Percentiles rank a stretch among this genome's conserved stretches.
Conservation (phyloP, 2,329 filamentous ascomycete genomes). For the Monilinia polystroma region DNA sequence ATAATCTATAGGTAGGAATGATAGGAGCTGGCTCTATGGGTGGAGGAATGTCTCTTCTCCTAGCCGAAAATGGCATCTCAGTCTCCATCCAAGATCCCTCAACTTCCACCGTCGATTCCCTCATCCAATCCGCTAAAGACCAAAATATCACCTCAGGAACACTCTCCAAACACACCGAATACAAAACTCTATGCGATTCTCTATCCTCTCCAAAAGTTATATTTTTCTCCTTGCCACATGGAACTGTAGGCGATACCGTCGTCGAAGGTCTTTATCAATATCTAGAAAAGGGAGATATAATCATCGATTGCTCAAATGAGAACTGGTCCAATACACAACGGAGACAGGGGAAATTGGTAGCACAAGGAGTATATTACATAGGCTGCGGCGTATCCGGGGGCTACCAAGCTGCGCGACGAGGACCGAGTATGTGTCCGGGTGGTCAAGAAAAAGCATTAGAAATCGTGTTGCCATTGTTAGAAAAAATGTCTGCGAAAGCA, state of each 20-base stretch:
- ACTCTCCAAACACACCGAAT: slow-evolving; percentile 44
- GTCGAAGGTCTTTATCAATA: slow-evolving; percentile 45
- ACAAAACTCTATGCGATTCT: slow-evolving; percentile 45
- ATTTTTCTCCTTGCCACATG: slow-evolving; percentile 54
- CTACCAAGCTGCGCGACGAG: slow-evolving; percentile 64
- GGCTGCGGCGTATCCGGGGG: slow-evolving; percentile 69
- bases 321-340: slow-evolving; percentile 64
- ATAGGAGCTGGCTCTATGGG: slow-evolving; percentile 61
- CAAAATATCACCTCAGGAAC: slow-evolving; percentile 32
- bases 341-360: slow-evolving; percentile 56
- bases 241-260: slow-evolving; percentile 43
- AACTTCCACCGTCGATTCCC: slow-evolving; percentile 44
- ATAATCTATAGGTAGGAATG: slow-evolving; percentile 49
- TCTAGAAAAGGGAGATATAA: slow-evolving; percentile 60
- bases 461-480: slow-evolving; percentile 59
- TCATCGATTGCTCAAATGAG: slow-evolving; percentile 69
- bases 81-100: slow-evolving; percentile 58
- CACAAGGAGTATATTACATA: slow-evolving; percentile 61
- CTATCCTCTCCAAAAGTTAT: slow-evolving; percentile 51
- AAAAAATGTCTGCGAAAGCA: slow-evolving; percentile 61
- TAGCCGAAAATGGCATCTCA: slow-evolving; percentile 55
- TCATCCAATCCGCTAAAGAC: slow-evolving; percentile 41
- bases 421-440: slow-evolving; percentile 66
- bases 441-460: slow-evolving; percentile 58
- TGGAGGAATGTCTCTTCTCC: slow-evolving; percentile 54